Percentiles rank a stretch among this genome's conserved stretches.
Evolutionary conservation across 768 basidiomycete species (phyloP).

Genomic region (Kwoniella heveanensis): DNA sequence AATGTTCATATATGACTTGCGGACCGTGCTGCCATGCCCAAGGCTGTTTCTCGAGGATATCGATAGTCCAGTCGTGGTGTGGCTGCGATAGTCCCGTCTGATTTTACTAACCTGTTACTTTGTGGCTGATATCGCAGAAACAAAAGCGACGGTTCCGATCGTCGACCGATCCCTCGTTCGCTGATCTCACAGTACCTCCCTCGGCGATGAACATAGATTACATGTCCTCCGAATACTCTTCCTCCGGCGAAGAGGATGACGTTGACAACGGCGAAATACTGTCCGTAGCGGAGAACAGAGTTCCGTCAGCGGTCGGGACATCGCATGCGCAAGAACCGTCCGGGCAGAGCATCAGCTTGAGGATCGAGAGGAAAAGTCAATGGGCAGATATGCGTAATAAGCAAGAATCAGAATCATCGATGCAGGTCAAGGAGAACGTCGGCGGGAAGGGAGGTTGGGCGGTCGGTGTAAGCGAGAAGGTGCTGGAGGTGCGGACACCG

Average conservation of each 20-base stretch:
- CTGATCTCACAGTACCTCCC: constrained; percentile 21
- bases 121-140: constrained; percentile 35
- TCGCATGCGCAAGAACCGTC: too few relatives aligned
- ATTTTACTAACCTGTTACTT: background rate
- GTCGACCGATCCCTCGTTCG: constrained; percentile 27
- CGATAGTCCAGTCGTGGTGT: too few relatives aligned
- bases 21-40: too few relatives aligned
- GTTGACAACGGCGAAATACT: constrained; percentile 2
- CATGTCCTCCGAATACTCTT: constrained; percentile 55
- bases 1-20: too few relatives aligned
- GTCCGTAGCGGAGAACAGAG: too few relatives aligned
- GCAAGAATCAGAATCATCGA: background rate
- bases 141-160: constrained; percentile 49
- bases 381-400: constrained; percentile 3
- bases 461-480: constrained; percentile 42
- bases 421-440: background rate
- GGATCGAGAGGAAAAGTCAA: background rate
- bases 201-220: constrained; percentile 49
- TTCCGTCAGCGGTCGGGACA: background rate
- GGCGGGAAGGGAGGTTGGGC: constrained; percentile 37
- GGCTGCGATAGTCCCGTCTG: background rate
- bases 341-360: too few relatives aligned
- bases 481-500: constrained; percentile 53
- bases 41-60: too few relatives aligned
- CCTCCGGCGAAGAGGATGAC: constrained; percentile 40